Evolutionary conservation across 176 grass and related monocot genomes (phyloP), one percentile per base, ranked within the genome.

Genomic region (Ensete ventricosum): DNA sequence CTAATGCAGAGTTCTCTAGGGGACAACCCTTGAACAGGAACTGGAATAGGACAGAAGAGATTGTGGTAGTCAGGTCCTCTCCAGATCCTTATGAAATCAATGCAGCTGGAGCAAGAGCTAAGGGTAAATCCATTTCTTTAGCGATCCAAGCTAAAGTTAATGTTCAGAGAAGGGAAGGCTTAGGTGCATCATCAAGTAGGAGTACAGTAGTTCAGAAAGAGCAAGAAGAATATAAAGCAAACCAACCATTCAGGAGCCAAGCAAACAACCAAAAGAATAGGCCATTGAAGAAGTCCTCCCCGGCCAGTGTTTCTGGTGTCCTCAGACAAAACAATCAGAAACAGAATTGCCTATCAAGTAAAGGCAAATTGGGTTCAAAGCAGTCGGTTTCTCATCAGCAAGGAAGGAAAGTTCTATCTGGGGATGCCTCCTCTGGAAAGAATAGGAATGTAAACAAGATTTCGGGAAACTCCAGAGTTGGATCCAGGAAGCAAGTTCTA

Each of bases 261-360:
- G 73, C 84, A 58, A 90, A 77, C 80, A 72, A 55, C 73, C 81
- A 86, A 65, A 92, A 78, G 54, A 92, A 76, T 63, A 96, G 86
- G 79, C 85, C 85, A 11, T 81, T 85, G 65, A 89, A 87, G 74
- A 96, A 92, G 75, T 55, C 77, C 51, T 80, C 79, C 60, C 62
- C 75, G 22, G 71, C 66, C 57, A 83, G 74, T 82, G 75, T 24
- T 79, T 88, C 83, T 48, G 58, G 82, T 63, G 77, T 90, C 43
- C 84, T 96, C 70, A 74, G 81, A 10, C 89, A 96, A 76, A 96
- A 96, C 79, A 88, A 92, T 76, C 93, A 88, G 81, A 96, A 96
- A 67, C 84, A 96, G 82, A 92, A 96, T 82, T 90, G 85, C 75
- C 19, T 82, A 9, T 75, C 76, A 21, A 53, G 59, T 67, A 89